phyloP scores from a whole-genome alignment of 1,284 basidiomycete genomes.

The Ustanciosporium gigantosporum region DNA sequence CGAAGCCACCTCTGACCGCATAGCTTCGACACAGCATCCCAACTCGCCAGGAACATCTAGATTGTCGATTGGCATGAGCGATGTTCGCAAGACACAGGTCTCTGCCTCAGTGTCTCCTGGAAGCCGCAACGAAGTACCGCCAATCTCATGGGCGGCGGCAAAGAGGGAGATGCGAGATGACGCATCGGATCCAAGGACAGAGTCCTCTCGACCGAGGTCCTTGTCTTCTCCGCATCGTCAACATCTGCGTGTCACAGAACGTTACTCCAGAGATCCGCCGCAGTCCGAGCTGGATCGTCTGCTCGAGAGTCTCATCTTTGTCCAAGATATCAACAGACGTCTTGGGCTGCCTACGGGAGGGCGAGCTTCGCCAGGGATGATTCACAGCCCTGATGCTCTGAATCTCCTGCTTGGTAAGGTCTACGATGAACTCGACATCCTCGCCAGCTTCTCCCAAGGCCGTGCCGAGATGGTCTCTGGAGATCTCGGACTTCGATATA shows the following conservation, averaged over 20 bases:
- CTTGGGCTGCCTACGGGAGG: slow-evolving; percentile 9
- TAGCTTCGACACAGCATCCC: neutral
- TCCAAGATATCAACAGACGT: slow-evolving; percentile 32
- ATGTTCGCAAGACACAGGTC: neutral
- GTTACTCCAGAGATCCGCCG: neutral
- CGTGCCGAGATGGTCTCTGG: slow-evolving; percentile 20
- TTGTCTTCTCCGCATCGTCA: neutral
- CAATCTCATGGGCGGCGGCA: neutral
- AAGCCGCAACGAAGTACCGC: neutral
- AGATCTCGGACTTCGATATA: slow-evolving; percentile 9
- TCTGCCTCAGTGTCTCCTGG: neutral
- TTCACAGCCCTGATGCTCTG: slow-evolving; percentile 8
- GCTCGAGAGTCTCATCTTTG: slow-evolving; percentile 20
- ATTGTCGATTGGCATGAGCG: neutral
- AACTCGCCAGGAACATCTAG: neutral
- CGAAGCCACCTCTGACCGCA: too few relatives aligned
- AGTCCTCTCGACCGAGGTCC: neutral
- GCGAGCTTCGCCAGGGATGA: slow-evolving; percentile 14
- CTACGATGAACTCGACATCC: slow-evolving; percentile 19
- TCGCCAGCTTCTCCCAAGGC: slow-evolving; percentile 18
- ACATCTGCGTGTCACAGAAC: neutral
- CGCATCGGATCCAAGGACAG: too few relatives aligned
- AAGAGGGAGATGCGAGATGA: too few relatives aligned
- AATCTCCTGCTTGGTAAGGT: slow-evolving; percentile 10
- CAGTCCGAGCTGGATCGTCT: slow-evolving; percentile 16